Base-by-base conservation (phyloP, 257 asterid genomes). In the Gentiana straminea region DNA sequence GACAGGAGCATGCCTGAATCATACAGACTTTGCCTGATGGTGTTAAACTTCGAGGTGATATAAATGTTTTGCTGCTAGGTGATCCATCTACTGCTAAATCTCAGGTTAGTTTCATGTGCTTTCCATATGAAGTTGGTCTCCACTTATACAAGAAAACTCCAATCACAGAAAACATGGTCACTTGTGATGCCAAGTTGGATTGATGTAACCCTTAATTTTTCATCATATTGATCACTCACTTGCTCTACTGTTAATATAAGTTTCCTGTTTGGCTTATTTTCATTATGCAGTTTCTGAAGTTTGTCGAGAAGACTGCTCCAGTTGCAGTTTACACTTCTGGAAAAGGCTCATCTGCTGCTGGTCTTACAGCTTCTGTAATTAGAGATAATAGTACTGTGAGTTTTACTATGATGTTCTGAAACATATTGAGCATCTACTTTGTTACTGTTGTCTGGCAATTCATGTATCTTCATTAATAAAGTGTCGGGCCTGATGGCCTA, bases 21-120 rank as follows among this genome's bases (percentile, higher is more conserved):
- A 50, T 71, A 65, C 79, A 89, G 97, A 52, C 71, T 56, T 74
- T 92, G 74, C 98, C 98, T 8, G 98, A 92, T 69, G 98, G 98
- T 71, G 98, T 92, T 58, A 88, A 77, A 79, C 74, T 92, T 68
- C 86, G 98, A 85, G 97, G 98, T 48, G 98, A 92, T 67, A 92
- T 88, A 71, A 92, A 92, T 70, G 86, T 92, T 53, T 72, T 92
- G 79, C 95, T 92, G 68, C 75, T 92, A 81, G 98, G 98, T 15
- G 98, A 92, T 74, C 98, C 98, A 62, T 92, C 98, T 60, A 88
- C 98, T 49, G 98, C 98, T 62, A 92, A 92, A 74, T 92, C 98
- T 56, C 98, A 92, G 95, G 98, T 92, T 70, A 35, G 63, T 70
- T 63, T 33, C 34, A 35, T 43, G 13, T 35, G 44, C n/a, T 37